Evolutionary conservation across 75 land plant species (phyloP), one percentile per base, ranked within the genome.

Genomic region (Cupressus sempervirens): DNA sequence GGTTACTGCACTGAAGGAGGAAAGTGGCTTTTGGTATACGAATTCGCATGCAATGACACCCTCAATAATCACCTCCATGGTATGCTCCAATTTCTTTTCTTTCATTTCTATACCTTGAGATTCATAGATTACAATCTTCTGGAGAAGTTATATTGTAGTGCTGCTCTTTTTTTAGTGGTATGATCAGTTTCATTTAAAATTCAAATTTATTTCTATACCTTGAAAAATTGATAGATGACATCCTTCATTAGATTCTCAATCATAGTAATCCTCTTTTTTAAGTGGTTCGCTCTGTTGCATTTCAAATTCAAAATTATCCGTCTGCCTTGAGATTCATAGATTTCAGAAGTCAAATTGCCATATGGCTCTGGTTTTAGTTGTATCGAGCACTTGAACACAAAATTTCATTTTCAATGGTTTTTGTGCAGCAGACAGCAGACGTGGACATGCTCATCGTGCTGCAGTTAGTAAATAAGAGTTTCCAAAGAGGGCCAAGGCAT

Each of bases 11-110:
- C 80, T 50, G 80, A 87, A 67, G 83, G 82, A 72, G 87, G 85
- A 45, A 36, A 85, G 1, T 88, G 86, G 40, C 83, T 89, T 62
- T 88, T 91, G 87, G 92, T 91, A 4, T 91, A 91, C 67, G 89
- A 91, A 79, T 91, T 87, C 85, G 88, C 89, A 80, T 91, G 92
- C 86, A 91, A 91, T 54, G 88, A 84, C 62, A 89, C 92, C 56
- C 92, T 91, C 53, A 82, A 87, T 18, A 87, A 86, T 87, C 92
- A 91, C 62, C 84, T 91, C 12, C 86, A 86, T 40, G 84, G 92
- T 91, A 83, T 85, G 88, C 45, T 80, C 74, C n/a, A 34, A 1
- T 15, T 70, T 41, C 20, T 34, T 58, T 62, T 56, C 40, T 9
- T 29, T 68, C 30, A 68, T 23, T 68, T 68, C 0, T n/a, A 68